Evolutionary conservation across 768 basidiomycete species (phyloP), one percentile per base, ranked within the genome.

Genomic region (Boletus rex-veris): DNA sequence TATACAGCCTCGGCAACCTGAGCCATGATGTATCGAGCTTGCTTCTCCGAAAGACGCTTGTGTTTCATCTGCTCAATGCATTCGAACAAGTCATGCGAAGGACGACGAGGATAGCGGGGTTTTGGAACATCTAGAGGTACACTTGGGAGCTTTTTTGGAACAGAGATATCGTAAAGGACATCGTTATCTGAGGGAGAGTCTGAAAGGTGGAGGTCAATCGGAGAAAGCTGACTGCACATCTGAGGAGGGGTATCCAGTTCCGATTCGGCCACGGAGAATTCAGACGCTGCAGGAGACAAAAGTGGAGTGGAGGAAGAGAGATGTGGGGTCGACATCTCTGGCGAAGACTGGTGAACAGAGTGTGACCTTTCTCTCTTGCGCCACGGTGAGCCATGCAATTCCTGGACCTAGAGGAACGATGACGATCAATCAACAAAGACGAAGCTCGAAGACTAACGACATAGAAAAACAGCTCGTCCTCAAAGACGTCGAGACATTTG

Each of bases 341-440:
- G 67, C 55, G 48, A 69, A 48, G 58, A 58, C 38, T 64, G 52
- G 46, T 55, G 57, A 64, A 51, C 47, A 62, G 65, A 38, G 42
- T 42, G 60, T 54, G 66, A 67, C 69, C 73, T 59, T 74, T 74
- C 55, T 68, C 66, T 56, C 57, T 78, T 81, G 48, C 75, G 75
- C 94, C 94, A 98, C 4, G 95, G 92, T 26, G 87, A 83, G 26
- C 95, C 95, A 65, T 98, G 95, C 26, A 96, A 75, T 69, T 96
- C 94, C 74, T 93, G 92, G 4, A 94, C 83, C 92, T 95, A 40
- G 50, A 52, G 50, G 53, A 52, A 49, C 19, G 1, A 19, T 42
- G 55, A 42, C 21, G 4, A 48, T 56, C 44, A 53, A 51, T 38
- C 47, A 4, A 46, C 36, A 36, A 21, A 45, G n/a, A 43, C 44